Percentiles rank a stretch among this genome's conserved stretches.
Evolutionary conservation across 2,329 filamentous ascomycete species (phyloP).

Genomic region (Lachnellula cervina): DNA sequence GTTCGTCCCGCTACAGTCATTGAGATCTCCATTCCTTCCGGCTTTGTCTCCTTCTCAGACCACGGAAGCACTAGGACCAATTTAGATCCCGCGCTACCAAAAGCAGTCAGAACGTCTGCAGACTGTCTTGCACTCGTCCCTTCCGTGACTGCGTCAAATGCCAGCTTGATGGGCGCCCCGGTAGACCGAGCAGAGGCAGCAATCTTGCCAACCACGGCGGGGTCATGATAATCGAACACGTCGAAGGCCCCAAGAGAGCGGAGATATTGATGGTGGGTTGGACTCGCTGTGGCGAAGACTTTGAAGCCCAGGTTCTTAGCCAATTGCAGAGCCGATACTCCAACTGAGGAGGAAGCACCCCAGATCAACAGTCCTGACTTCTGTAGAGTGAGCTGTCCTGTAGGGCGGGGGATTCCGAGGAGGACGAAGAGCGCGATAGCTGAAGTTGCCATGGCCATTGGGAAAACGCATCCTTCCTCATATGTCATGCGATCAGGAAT

Average conservation of each 20-base stretch:
- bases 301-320: constrained; percentile 37
- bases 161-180: constrained; percentile 6
- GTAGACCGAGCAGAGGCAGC: constrained; percentile 1
- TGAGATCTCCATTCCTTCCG: background rate
- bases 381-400: constrained; percentile 2
- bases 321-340: constrained; percentile 37
- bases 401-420: constrained; percentile 11
- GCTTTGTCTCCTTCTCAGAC: background rate
- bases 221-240: constrained; percentile 37
- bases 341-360: constrained; percentile 20
- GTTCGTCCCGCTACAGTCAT: background rate
- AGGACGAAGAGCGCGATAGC: constrained; percentile 9
- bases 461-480: constrained; percentile 26
- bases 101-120: background rate
- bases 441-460: constrained; percentile 23
- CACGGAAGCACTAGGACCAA: background rate
- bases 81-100: background rate
- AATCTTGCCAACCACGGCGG: constrained; percentile 9
- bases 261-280: constrained; percentile 32
- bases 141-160: constrained; percentile 11
- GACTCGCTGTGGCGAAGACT: constrained; percentile 35
- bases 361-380: constrained; percentile 31
- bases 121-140: background rate
- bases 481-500: constrained; percentile 24
- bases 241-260: constrained; percentile 36